These are phyloP conservation scores for Colletotrichum sp. DNA, from an alignment of 2,329 filamentous ascomycete genomes.

Conservation along the genomic window DNA sequence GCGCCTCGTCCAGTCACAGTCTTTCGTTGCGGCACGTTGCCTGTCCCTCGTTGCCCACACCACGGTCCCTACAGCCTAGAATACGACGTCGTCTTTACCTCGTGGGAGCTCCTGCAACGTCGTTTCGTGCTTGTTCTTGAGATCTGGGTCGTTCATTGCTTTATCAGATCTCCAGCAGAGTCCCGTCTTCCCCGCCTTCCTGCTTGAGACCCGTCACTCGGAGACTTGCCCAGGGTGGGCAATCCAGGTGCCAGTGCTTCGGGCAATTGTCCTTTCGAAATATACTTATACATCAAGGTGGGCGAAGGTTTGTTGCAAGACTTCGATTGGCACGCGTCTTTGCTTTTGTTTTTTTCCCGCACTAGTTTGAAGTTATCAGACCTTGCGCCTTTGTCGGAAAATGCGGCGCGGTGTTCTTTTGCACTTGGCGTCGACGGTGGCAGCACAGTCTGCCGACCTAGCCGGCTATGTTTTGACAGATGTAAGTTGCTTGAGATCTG, in stretches of 20 bases:
- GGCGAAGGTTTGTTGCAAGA: not conserved
- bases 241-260: not conserved
- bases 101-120: slow-evolving; percentile 12
- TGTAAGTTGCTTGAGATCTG: slow-evolving; percentile 27
- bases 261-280: not conserved
- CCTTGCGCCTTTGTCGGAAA: not conserved
- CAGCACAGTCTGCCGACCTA: slow-evolving; percentile 27
- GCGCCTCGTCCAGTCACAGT: slow-evolving; percentile 12
- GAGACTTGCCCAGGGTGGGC: not conserved
- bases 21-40: slow-evolving; percentile 14
- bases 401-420: not conserved
- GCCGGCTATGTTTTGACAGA: slow-evolving; percentile 39
- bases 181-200: not conserved
- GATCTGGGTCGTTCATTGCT: not conserved
- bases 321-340: not conserved
- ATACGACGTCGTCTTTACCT: not conserved
- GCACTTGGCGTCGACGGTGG: not conserved
- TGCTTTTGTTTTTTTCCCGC: not conserved
- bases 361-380: not conserved
- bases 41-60: not conserved
- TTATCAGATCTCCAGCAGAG: not conserved
- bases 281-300: not conserved
- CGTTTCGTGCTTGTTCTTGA: not conserved
- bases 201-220: not conserved
- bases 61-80: not conserved